Percentiles rank a stretch among this genome's conserved stretches.
Conservation (phyloP, 345 rosid species). For the Clarkia xantiana region DNA sequence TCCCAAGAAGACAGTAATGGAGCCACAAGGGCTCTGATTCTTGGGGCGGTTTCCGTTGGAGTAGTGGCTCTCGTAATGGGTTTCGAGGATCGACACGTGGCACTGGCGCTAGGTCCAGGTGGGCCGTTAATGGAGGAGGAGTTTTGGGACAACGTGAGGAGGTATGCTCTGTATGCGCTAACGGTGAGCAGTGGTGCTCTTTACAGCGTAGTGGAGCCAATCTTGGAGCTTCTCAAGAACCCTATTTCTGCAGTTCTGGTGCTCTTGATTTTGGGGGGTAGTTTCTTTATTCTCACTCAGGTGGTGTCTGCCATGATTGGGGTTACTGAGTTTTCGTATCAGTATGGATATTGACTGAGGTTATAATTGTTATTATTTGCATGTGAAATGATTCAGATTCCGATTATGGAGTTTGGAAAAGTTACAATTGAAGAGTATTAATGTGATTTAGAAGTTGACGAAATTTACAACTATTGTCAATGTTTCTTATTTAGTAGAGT, state of each 20-base stretch:
- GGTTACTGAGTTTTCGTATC: slow-evolving; percentile 56
- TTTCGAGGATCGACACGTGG: slow-evolving; percentile 24
- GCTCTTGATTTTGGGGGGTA: slow-evolving; percentile 47
- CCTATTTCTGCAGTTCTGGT: slow-evolving; percentile 70
- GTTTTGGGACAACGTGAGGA: slow-evolving; percentile 96
- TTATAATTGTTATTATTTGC: not conserved
- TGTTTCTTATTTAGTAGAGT: too few relatives aligned
- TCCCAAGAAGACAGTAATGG: slow-evolving; percentile 13
- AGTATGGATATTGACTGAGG: slow-evolving; percentile 27
- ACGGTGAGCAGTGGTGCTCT: slow-evolving; percentile 89
- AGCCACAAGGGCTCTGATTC: slow-evolving; percentile 20
- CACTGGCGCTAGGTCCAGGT: slow-evolving; percentile 74
- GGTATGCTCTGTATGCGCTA: slow-evolving; percentile 84
- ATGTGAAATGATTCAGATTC: too few relatives aligned
- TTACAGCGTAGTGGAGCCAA: slow-evolving; percentile 46
- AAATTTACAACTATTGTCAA: too few relatives aligned
- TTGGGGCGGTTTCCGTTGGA: slow-evolving; percentile 50
- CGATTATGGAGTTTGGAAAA: too few relatives aligned
- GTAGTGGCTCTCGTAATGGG: slow-evolving; percentile 32
- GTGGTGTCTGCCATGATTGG: slow-evolving; percentile 83
- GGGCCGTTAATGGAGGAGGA: slow-evolving; percentile 88
- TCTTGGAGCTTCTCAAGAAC: slow-evolving; percentile 63
- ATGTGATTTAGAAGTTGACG: too few relatives aligned
- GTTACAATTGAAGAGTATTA: too few relatives aligned
- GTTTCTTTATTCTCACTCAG: slow-evolving; percentile 51